Evolutionary conservation across 1,284 basidiomycete species (phyloP).

Genomic region (Neonothopanus nambi): DNA sequence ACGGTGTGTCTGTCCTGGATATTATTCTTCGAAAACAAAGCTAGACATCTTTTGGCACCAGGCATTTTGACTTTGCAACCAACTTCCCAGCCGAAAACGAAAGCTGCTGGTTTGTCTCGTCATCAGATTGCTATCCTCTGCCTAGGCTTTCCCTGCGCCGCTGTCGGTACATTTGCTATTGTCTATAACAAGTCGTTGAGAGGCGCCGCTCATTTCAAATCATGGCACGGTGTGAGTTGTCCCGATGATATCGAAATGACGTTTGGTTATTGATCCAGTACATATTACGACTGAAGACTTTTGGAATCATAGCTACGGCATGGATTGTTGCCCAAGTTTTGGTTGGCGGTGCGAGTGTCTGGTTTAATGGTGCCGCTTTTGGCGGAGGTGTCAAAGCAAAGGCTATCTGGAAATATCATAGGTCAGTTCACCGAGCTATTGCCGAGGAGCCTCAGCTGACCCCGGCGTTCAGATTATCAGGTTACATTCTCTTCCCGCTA

Average conservation of each 20-base stretch:
- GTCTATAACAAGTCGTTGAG: slow-evolving; percentile 53
- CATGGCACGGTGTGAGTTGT: slow-evolving; percentile 66
- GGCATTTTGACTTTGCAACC: slow-evolving; percentile 78
- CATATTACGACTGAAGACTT: slow-evolving; percentile 37
- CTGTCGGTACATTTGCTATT: slow-evolving; percentile 56
- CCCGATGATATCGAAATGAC: background rate
- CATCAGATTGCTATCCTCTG: slow-evolving; percentile 62
- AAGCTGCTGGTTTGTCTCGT: slow-evolving; percentile 60
- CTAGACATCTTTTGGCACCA: slow-evolving; percentile 26
- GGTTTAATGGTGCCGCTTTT: slow-evolving; percentile 62
- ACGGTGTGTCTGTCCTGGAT: slow-evolving; percentile 39
- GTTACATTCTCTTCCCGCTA: slow-evolving; percentile 59
- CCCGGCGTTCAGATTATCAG: slow-evolving; percentile 49
- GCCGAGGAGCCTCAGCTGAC: background rate
- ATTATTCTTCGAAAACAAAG: background rate
- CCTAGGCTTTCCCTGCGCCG: slow-evolving; percentile 53
- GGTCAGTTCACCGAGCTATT: slow-evolving; percentile 38
- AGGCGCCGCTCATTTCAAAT: slow-evolving; percentile 52
- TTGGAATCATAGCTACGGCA: slow-evolving; percentile 54
- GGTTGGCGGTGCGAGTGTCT: slow-evolving; percentile 67
- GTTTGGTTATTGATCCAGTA: background rate
- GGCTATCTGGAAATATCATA: slow-evolving; percentile 73
- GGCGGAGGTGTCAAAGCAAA: slow-evolving; percentile 69
- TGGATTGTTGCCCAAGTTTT: slow-evolving; percentile 59
- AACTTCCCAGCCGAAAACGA: slow-evolving; percentile 64